These are phyloP conservation scores for Quercus aquifolioides DNA, from an alignment of 306 rosid species.

Conservation along the genomic window DNA sequence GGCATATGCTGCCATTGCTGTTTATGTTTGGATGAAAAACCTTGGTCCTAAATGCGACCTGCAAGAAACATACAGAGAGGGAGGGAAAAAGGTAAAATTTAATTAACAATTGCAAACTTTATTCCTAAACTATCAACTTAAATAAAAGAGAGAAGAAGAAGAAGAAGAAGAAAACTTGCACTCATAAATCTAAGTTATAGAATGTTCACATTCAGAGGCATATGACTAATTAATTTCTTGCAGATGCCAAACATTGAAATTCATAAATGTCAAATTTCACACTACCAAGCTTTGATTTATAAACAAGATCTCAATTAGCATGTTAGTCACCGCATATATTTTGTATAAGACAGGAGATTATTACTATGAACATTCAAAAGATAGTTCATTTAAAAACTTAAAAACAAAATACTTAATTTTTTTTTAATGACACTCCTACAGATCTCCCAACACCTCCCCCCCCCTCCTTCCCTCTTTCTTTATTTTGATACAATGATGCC, in stretches of 20 bases:
- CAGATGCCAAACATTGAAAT: not conserved
- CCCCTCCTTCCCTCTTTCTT: too few relatives aligned
- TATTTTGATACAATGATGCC: not conserved
- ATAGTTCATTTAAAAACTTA: not conserved
- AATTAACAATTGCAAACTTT: not conserved
- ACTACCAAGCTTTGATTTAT: not conserved
- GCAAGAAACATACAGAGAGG: conserved; percentile 6
- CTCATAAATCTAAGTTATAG: not conserved
- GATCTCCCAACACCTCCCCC: too few relatives aligned
- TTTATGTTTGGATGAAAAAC: conserved; percentile 89
- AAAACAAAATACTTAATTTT: not conserved
- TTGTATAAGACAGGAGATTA: not conserved
- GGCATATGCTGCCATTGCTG: conserved; percentile 90
- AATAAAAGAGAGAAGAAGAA: not conserved
- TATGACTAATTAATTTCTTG: not conserved
- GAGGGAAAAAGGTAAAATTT: conserved; percentile 5
- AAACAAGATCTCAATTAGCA: not conserved
- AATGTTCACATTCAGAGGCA: not conserved
- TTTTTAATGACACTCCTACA: not conserved
- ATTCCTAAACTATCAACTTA: not conserved
- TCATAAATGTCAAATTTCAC: not conserved
- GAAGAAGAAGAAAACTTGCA: not conserved
- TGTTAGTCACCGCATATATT: not conserved
- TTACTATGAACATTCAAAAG: not conserved
- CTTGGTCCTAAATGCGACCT: conserved; percentile 89